phyloP scores from a whole-genome alignment of 169 alveolate species.

The Eimeria brunetti region DNA sequence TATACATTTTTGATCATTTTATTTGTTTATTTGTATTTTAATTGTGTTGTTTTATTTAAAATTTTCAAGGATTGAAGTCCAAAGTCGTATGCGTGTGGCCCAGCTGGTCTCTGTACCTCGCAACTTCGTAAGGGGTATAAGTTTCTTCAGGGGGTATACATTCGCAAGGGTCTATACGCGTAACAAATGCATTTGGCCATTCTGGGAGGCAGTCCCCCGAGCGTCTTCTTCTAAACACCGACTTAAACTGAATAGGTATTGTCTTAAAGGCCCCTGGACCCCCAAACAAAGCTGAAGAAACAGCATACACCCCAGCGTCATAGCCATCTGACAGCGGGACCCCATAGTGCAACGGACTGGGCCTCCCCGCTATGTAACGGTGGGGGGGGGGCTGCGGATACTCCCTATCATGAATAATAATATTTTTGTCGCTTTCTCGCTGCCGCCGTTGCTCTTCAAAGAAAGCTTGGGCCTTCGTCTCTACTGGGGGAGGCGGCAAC shows the following conservation, averaged over 20 bases:
- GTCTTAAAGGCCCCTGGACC: slow-evolving; percentile 81
- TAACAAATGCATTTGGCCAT: slow-evolving; percentile 90
- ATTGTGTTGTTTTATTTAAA: too few species aligned
- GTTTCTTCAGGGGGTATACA: slow-evolving; percentile 82
- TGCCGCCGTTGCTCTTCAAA: background rate
- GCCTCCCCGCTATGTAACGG: slow-evolving; percentile 48
- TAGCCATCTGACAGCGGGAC: slow-evolving; percentile 78
- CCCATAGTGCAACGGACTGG: slow-evolving; percentile 80
- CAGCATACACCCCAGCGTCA: slow-evolving; percentile 87
- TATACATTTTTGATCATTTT: too few species aligned
- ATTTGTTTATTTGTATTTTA: too few species aligned
- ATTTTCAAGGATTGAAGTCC: slow-evolving; percentile 39
- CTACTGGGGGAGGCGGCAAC: background rate
- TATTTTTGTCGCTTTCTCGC: background rate
- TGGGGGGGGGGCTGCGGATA: slow-evolving; percentile 69
- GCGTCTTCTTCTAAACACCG: slow-evolving; percentile 87
- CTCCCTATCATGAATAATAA: slow-evolving; percentile 17
- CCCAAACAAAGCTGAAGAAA: slow-evolving; percentile 84
- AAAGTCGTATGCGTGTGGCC: slow-evolving; percentile 58
- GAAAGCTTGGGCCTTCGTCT: background rate
- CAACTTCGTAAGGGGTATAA: slow-evolving; percentile 84
- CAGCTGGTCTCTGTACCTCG: slow-evolving; percentile 81
- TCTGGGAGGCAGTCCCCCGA: slow-evolving; percentile 89
- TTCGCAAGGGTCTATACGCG: slow-evolving; percentile 85
- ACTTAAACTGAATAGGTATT: slow-evolving; percentile 82